phyloP scores from a whole-genome alignment of 345 rosid species.

The Gossypium rotundifolium region DNA sequence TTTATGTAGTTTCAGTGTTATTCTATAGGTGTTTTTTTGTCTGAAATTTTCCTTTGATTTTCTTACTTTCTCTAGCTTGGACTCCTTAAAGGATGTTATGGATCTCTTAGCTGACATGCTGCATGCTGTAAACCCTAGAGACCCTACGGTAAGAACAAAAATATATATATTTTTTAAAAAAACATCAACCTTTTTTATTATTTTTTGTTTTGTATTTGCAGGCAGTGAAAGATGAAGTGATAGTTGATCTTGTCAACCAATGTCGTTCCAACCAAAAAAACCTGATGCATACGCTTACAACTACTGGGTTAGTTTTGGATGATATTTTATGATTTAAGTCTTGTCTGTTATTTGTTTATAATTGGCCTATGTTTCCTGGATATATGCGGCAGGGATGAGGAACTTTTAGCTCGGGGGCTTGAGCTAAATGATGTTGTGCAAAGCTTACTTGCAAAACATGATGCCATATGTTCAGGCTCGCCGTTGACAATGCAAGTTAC shows the following conservation, averaged over 20 bases:
- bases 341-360: too few species aligned
- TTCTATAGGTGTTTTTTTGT: not conserved
- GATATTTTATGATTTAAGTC: not conserved
- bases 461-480: conserved; percentile 20
- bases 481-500: not conserved
- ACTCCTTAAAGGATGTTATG: conserved; percentile 72
- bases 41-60: conserved; percentile 10
- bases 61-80: conserved; percentile 67
- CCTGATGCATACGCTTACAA: conserved; percentile 91
- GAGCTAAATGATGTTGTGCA: conserved; percentile 83
- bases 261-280: conserved; percentile 86
- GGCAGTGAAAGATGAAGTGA: conserved; percentile 92
- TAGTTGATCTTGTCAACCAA: conserved; percentile 69
- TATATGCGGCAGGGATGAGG: conserved; percentile 66
- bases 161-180: not conserved
- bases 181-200: not conserved
- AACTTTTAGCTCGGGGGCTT: conserved; percentile 76
- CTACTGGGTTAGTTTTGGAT: conserved; percentile 61
- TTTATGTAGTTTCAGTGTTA: not conserved
- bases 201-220: conserved; percentile 18
- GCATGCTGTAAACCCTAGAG: conserved; percentile 77
- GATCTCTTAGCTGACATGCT: conserved; percentile 88
- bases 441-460: conserved; percentile 69
- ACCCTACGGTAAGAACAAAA: conserved; percentile 42
- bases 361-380: not conserved